Conservation (phyloP, 1,139 yeast genomes). For the Spathaspora sp. region DNA sequence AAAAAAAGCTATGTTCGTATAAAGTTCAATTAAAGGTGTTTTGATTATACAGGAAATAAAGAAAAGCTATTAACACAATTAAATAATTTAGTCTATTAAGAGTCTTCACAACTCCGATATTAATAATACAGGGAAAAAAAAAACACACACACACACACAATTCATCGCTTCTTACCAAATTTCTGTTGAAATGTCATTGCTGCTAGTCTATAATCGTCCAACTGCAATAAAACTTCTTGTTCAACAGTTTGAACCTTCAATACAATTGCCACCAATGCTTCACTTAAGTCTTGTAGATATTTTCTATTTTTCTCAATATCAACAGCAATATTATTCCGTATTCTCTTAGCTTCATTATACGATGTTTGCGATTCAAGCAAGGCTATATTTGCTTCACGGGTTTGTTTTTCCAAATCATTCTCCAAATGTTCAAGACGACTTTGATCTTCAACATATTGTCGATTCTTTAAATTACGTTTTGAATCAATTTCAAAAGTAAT, state of each 20-base stretch:
- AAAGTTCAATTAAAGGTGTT: too few relatives aligned
- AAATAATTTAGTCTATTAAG: neutral
- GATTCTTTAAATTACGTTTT: neutral
- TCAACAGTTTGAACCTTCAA: slow-evolving; percentile 65
- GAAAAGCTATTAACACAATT: too few relatives aligned
- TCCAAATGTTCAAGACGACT: slow-evolving; percentile 30
- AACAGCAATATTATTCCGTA: neutral
- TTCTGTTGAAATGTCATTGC: slow-evolving; percentile 7
- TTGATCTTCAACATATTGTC: neutral
- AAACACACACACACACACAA: neutral
- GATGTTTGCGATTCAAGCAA: neutral
- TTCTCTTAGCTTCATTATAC: neutral
- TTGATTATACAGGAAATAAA: too few relatives aligned
- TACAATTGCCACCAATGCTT: slow-evolving; percentile 20
- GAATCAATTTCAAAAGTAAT: neutral
- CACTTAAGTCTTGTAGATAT: neutral
- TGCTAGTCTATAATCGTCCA: slow-evolving; percentile 41
- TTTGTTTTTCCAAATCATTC: slow-evolving; percentile 49
- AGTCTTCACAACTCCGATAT: neutral
- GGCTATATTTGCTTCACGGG: slow-evolving; percentile 18
- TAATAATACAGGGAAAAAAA: neutral
- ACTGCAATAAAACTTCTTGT: slow-evolving; percentile 57
- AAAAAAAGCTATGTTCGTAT: too few relatives aligned
- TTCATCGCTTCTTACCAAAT: slow-evolving; percentile 3
- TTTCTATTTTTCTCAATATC: neutral